Base-by-base conservation (phyloP, 164 flowering plant genomes). In the Nymphaea thermarum region DNA sequence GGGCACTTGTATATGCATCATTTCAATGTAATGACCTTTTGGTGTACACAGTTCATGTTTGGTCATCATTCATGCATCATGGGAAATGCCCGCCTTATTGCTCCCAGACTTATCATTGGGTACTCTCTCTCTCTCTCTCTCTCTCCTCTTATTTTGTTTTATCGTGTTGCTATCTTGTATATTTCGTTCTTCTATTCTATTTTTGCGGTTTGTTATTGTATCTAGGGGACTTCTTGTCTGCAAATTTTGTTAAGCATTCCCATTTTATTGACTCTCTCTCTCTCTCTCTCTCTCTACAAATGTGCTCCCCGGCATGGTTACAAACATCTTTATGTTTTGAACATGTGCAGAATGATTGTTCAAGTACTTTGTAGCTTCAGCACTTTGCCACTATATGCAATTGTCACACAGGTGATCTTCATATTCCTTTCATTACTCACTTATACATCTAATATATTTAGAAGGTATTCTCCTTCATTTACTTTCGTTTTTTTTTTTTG, bases 291-390 rank as follows among this genome's bases (percentile, higher is more conserved):
- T 47, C 55, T 47, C 55, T 47, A 0, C 36, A 25, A 25, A 25
- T 25, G 36, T 25, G 36, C 36, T 25, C 36, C 36, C 36, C 36
- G n/a, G n/a, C n/a, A 12, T 47, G 55, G 7, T 7, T 47, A 12
- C 12, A 12, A 6, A 51, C 2, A 5, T 47, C n/a, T 12, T 47
- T 6, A 47, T 47, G 5, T 47, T 47, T 47, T 47, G 55, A 47
- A 36, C 2, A 36, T n/a, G 2, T 61, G 63, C 63, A 72, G 74
- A 66, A 67, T 67, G 63, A 72, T 67, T 16, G 63, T 72, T 72
- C 74, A 72, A 65, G 11, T 72, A 57, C 63, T 72, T 60, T 72
- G 74, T 47, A 67, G 74, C 41, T 67, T 67, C 67, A 72, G 70
- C 62, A 72, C 74, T 36, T 42, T 72, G 6, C 74, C 74, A 6